Percentiles rank a stretch among this genome's conserved stretches.
Conservation (phyloP, 2,329 filamentous ascomycete species). For the Zasmidium cellare region DNA sequence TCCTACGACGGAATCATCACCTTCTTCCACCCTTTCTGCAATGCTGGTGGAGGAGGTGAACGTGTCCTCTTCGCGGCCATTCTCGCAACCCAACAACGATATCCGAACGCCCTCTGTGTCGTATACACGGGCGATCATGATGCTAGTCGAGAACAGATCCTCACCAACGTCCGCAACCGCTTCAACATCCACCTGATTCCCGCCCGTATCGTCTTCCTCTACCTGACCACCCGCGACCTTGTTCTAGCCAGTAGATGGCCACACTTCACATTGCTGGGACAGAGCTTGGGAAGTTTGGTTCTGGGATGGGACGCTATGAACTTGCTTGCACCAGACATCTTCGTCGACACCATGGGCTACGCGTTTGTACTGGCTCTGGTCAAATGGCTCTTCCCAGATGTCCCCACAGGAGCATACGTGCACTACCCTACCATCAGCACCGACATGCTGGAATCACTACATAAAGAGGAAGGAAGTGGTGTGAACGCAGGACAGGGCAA, state of each 20-base stretch:
- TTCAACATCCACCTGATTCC: slow-evolving; percentile 91
- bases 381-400: slow-evolving; percentile 74
- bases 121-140: slow-evolving; percentile 97
- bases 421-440: slow-evolving; percentile 98
- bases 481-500: slow-evolving; percentile 81
- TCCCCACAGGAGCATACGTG: slow-evolving; percentile 90
- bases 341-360: slow-evolving; percentile 98
- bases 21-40: slow-evolving; percentile 98
- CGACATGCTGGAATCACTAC: slow-evolving; percentile 75
- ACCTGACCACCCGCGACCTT: slow-evolving; percentile 83
- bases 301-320: slow-evolving; percentile 90
- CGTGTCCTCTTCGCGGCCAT: slow-evolving; percentile 96
- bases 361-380: slow-evolving; percentile 83
- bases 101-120: slow-evolving; percentile 84
- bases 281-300: slow-evolving; percentile 83
- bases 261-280: slow-evolving; percentile 88
- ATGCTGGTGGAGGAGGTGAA: slow-evolving; percentile 94
- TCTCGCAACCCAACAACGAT: slow-evolving; percentile 81
- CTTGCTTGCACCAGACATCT: slow-evolving; percentile 88
- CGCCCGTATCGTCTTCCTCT: slow-evolving; percentile 82
- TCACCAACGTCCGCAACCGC: slow-evolving; percentile 64
- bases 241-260: slow-evolving; percentile 87
- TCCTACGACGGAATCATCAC: slow-evolving; percentile 85
- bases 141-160: slow-evolving; percentile 74
- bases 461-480: slow-evolving; percentile 61